Evolutionary conservation across 768 basidiomycete species (phyloP), one percentile per base, ranked within the genome.

Genomic region (Agrocybe chaxingu): DNA sequence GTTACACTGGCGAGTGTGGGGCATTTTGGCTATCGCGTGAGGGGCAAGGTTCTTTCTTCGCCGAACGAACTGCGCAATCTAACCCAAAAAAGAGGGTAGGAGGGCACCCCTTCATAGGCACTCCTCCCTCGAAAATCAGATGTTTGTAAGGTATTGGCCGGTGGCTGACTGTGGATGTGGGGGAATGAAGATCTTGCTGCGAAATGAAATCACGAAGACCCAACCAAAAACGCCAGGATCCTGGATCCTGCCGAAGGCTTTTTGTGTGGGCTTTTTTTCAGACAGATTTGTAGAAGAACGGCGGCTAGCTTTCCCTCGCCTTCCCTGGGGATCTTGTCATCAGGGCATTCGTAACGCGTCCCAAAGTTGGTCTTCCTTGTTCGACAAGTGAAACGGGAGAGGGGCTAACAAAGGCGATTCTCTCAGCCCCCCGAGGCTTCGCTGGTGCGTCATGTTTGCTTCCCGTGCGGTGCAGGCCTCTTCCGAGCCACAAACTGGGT

Each of bases 151-250:
- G 24, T 5, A 24, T 24, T 24, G 24, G 24, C 24, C 24, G 24
- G 24, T 24, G 5, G 24, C 2, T 5, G 24, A 24, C 24, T 24
- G 24, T 24, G 24, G 24, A 24, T 44, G 34, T 42, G 18, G 48
- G 46, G 54, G 56, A 59, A 63, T 61, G 59, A 54, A 61, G 58
- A 57, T 52, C 53, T 51, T 30, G 47, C 37, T 33, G 9, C 39
- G 42, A 47, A 52, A 55, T 50, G 57, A 50, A 52, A 53, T 51
- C 47, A 42, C n/a, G 19, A 13, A 42, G 29, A 42, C 24, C 24
- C 24, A 24, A 24, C 24, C 24, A 5, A 24, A 24, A 5, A 24
- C 24, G 24, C 24, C 24, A 47, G 13, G 10, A 49, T 19, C 35
- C 34, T 56, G 47, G 32, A 47, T 44, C 10, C 18, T 34, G 32